Evolutionary conservation across 371 early-diverging fungal genomes (phyloP), one percentile per base, ranked within the genome.

Genomic region (Apophysomyces trapeziformis): DNA sequence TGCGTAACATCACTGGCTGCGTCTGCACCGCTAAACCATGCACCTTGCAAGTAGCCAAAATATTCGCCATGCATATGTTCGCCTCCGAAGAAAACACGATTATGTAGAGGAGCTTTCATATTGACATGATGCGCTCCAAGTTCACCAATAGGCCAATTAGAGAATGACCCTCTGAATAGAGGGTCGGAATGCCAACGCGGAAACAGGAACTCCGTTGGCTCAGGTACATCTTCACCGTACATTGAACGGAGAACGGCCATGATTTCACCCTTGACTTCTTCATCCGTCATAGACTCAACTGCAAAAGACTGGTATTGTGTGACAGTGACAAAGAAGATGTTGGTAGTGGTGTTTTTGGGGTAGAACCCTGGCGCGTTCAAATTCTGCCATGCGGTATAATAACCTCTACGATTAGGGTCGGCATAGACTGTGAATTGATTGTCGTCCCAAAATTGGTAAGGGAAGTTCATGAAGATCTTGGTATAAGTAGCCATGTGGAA

Each of bases 401-500:
- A 74, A 21, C 83, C 83, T 36, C 80, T 76, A 6, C 63, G 54
- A 57, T 63, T 68, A 21, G 80, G 74, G 58, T 80, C 78, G 35
- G 69, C 83, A 65, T 77, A 83, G 1, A 83, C 70, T 9, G 65
- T 63, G 64, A 70, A 80, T 47, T 83, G 80, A 32, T 66, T 73
- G 35, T 83, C 75, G 18, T 75, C 78, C 83, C 83, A 83, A 75
- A 80, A 83, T 39, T 79, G 69, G 8, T 60, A 18, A 8, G 78
- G 78, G 57, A 80, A 83, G 61, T 76, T 76, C 57, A 83, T 41
- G 56, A 83, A 83, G 64, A 83, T 80, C 50, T 83, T 83, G 60
- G 76, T 73, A 45, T 83, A 83, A 12, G 83, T 83, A 16, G 83
- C 83, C 80, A 83, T 80, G 38, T 83, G 75, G 63, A 83, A 83